phyloP scores from a whole-genome alignment of 306 rosid species.

The Geum urbanum region DNA sequence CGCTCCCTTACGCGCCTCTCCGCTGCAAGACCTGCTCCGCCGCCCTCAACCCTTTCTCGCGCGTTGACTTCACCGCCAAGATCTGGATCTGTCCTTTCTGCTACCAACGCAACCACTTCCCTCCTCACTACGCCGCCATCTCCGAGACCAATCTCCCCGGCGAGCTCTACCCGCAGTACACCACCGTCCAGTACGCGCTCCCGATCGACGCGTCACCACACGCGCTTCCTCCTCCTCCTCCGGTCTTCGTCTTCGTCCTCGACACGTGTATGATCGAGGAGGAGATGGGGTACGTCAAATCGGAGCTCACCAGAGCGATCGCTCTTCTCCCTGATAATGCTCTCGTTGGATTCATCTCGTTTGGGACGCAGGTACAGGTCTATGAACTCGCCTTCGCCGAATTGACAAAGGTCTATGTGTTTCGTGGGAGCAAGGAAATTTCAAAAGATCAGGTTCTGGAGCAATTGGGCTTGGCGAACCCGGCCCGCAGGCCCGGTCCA shows the following conservation, averaged over 20 bases:
- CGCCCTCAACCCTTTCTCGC: conserved; percentile 69
- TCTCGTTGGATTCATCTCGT: conserved; percentile 78
- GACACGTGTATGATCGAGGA: conserved; percentile 89
- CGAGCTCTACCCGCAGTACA: conserved; percentile 86
- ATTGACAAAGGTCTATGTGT: conserved; percentile 89
- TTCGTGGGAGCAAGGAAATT: conserved; percentile 75
- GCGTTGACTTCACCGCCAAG: conserved; percentile 83
- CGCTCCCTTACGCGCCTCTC: conserved; percentile 80
- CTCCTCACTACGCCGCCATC: conserved; percentile 70
- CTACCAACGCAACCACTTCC: conserved; percentile 81
- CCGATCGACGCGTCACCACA: conserved; percentile 38
- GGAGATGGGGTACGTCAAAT: conserved; percentile 67
- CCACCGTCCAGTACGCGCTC: conserved; percentile 70
- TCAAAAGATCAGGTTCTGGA: conserved; percentile 75
- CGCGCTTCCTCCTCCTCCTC: conserved; percentile 35
- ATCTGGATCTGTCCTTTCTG: conserved; percentile 99
- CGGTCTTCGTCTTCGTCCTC: conserved; percentile 75
- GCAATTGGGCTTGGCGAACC: conserved; percentile 56
- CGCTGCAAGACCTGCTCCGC: conserved; percentile 84
- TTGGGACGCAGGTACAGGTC: conserved; percentile 94
- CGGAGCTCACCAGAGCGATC: conserved; percentile 61
- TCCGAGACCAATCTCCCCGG: conserved; percentile 91
- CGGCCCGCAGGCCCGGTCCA: conserved; percentile 47
- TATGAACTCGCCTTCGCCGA: conserved; percentile 88
- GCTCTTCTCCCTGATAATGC: conserved; percentile 80